Conservation (phyloP, 768 basidiomycete genomes). For the Phylloporus sp. region DNA sequence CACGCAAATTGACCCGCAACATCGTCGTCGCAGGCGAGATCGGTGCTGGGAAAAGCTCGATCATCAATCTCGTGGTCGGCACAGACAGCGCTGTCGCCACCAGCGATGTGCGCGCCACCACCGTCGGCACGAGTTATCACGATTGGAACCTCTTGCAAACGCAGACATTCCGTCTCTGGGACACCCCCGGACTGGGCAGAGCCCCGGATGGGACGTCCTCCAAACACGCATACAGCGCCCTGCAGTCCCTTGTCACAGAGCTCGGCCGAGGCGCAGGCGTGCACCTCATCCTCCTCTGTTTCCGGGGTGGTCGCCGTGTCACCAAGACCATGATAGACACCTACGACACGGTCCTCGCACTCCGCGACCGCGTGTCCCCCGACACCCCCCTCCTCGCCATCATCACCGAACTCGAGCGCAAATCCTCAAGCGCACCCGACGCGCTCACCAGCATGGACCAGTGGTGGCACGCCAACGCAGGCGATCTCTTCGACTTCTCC, state of each 20-base stretch:
- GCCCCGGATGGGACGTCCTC: slow-evolving; percentile 11
- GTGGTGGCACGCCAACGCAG: slow-evolving; percentile 20
- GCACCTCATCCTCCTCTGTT: slow-evolving; percentile 20
- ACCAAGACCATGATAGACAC: slow-evolving; percentile 19
- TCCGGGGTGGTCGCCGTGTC: slow-evolving; percentile 17
- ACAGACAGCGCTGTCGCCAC: slow-evolving; percentile 11
- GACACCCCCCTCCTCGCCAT: slow-evolving; percentile 18
- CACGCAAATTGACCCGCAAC: slow-evolving; percentile 21
- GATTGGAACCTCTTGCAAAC: slow-evolving; percentile 20
- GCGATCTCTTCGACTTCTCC: slow-evolving; percentile 1
- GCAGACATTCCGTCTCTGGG: slow-evolving; percentile 25
- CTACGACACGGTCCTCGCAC: slow-evolving; percentile 12
- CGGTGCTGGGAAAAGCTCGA: slow-evolving; percentile 25
- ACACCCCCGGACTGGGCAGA: slow-evolving; percentile 19
- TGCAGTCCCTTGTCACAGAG: slow-evolving; percentile 22
- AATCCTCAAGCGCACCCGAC: neutral
- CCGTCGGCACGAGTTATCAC: slow-evolving; percentile 19
- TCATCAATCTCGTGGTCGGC: slow-evolving; percentile 16
- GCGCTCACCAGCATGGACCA: slow-evolving; percentile 17
- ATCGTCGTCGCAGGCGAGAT: slow-evolving; percentile 40
- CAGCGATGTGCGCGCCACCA: slow-evolving; percentile 18
- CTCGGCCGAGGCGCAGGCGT: slow-evolving; percentile 13
- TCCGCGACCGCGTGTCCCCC: slow-evolving; percentile 16
- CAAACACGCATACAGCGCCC: slow-evolving; percentile 14
- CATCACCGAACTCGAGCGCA: slow-evolving; percentile 18